A percentile compares a stretch with the other conserved stretches of the same genome.
phyloP scores from a whole-genome alignment of 2,329 filamentous ascomycete genomes.

The Coniochaeta hoffmannii region DNA sequence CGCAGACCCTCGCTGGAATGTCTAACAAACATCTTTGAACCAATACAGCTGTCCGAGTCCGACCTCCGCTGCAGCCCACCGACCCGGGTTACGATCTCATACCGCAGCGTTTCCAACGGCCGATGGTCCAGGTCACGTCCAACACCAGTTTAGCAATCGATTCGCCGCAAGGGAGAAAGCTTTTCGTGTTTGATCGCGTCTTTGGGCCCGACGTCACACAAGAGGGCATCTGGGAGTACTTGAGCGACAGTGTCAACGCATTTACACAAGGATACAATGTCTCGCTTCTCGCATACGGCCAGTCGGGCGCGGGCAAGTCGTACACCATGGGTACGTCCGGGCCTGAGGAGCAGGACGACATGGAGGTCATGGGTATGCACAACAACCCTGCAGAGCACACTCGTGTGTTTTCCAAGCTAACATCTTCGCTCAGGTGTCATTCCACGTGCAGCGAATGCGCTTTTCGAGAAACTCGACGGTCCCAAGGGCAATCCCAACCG shows the following conservation, averaged over 20 bases:
- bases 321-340: slow-evolving; percentile 98
- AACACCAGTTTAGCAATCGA: slow-evolving; percentile 83
- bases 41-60: slow-evolving; percentile 74
- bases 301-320: slow-evolving; percentile 95
- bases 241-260: slow-evolving; percentile 80
- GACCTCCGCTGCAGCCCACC: slow-evolving; percentile 71
- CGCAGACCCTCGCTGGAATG: too few relatives aligned
- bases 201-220: slow-evolving; percentile 79
- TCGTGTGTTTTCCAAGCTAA: slow-evolving; percentile 7
- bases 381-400: not conserved
- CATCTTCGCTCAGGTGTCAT: slow-evolving; percentile 65
- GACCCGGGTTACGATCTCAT: slow-evolving; percentile 95
- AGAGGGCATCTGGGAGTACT: slow-evolving; percentile 89
- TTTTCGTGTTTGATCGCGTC: slow-evolving; percentile 95
- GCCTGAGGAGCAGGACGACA: slow-evolving; percentile 65
- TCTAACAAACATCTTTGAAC: slow-evolving; percentile 7
- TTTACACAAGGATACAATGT: slow-evolving; percentile 98
- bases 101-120: slow-evolving; percentile 87
- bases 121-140: slow-evolving; percentile 85
- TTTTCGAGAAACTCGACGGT: slow-evolving; percentile 82
- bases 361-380: slow-evolving; percentile 69
- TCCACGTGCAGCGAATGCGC: slow-evolving; percentile 73
- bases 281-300: slow-evolving; percentile 90
- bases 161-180: slow-evolving; percentile 82
- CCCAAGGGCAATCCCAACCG: slow-evolving; percentile 40